Conservation (phyloP, 2,329 filamentous ascomycete species). For the Monilinia vaccinii-corymbosi region DNA sequence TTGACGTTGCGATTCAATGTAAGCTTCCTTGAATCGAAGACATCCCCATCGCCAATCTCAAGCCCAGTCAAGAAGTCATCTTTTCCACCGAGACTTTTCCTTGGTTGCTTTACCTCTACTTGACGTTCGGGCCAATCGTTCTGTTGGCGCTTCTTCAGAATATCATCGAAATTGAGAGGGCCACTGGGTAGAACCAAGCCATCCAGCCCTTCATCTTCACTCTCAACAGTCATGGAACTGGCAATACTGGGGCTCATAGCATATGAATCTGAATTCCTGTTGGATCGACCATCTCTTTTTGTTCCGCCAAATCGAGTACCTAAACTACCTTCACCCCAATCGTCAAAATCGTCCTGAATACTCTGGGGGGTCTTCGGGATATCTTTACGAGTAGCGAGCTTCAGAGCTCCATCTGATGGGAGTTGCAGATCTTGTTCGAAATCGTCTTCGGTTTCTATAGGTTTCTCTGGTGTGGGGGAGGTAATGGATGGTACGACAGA, state of each 20-base stretch:
- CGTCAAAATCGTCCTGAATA: conserved; percentile 68
- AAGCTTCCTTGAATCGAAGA: conserved; percentile 71
- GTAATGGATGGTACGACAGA: conserved; percentile 46
- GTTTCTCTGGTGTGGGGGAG: conserved; percentile 44
- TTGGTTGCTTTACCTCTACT: conserved; percentile 31
- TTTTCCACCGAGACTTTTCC: conserved; percentile 27
- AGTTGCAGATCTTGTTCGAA: conserved; percentile 68
- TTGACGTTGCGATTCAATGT: conserved; percentile 89
- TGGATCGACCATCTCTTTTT: conserved; percentile 66
- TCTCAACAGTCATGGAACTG: conserved; percentile 84
- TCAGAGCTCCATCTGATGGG: conserved; percentile 53
- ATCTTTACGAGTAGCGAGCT: conserved; percentile 50
- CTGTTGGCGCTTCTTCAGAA: conserved; percentile 62
- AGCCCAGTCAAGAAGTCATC: conserved; percentile 83
- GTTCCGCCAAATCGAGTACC: conserved; percentile 87
- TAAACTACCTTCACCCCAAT: conserved; percentile 90
- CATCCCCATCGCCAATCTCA: conserved; percentile 75
- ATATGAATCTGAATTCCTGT: conserved; percentile 78
- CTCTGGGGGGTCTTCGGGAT: conserved; percentile 53
- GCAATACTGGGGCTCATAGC: conserved; percentile 87
- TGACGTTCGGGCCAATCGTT: conserved; percentile 47
- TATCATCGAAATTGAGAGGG: conserved; percentile 72
- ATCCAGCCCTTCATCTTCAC: conserved; percentile 85
- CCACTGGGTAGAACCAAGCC: conserved; percentile 80
- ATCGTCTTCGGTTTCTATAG: conserved; percentile 45